Conservation (phyloP, 108 stramenopile genomes). For the Nannochloropsis gaditana region DNA sequence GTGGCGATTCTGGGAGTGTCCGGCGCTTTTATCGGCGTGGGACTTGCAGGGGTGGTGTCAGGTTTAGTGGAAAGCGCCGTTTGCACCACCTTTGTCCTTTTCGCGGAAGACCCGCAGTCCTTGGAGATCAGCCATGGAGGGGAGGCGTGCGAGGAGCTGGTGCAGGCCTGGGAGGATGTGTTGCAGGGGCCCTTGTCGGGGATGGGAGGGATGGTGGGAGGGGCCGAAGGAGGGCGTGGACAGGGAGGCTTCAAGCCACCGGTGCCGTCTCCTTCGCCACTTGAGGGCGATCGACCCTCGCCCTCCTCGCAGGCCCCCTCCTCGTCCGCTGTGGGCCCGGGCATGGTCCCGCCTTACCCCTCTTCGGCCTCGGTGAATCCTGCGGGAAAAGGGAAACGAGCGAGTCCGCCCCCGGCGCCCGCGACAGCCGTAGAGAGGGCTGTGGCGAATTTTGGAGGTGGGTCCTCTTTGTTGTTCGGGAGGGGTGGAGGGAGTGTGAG, state of each 20-base stretch:
- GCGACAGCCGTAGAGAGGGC: constrained; percentile 1
- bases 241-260: not conserved
- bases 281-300: not conserved
- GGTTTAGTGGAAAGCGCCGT: not conserved
- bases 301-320: too few species aligned
- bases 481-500: not conserved
- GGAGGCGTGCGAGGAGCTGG: constrained; percentile 6
- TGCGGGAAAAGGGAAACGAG: too few species aligned
- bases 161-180: not conserved
- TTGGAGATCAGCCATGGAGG: constrained; percentile 14
- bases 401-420: too few species aligned
- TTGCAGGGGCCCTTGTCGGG: constrained; percentile 5
- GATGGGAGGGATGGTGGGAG: constrained; percentile 8
- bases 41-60: not conserved
- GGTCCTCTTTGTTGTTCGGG: not conserved
- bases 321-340: too few species aligned
- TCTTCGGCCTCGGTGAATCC: too few species aligned
- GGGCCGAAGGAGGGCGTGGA: not conserved
- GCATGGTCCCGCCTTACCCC: too few species aligned
- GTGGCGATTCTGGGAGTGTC: not conserved
- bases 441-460: not conserved
- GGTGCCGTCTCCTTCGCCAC: not conserved
- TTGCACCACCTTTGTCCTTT: not conserved
- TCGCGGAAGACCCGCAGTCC: not conserved
- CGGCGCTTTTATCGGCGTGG: constrained; percentile 3